These are phyloP conservation scores for Penicillium aurantiogriseum DNA, from an alignment of 2,329 filamentous ascomycete species.

Conservation along the genomic window DNA sequence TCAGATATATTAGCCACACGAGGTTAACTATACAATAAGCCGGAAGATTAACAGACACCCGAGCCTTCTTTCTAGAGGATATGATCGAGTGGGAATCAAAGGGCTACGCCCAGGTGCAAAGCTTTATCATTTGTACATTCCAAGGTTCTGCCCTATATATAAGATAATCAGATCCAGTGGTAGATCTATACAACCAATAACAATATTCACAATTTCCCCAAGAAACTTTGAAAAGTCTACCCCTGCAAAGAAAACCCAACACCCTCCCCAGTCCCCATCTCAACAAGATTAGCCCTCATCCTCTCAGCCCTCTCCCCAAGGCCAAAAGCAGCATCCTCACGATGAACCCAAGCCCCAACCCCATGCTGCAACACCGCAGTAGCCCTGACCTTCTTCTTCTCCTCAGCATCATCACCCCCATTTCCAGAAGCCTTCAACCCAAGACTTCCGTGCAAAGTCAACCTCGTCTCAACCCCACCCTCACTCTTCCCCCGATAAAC, in stretches of 20 bases:
- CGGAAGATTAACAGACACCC: not conserved
- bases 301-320: conserved; percentile 41
- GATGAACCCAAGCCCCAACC: conserved; percentile 45
- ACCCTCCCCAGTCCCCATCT: conserved; percentile 47
- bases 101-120: not conserved
- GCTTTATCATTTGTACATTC: not conserved
- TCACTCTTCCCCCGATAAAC: conserved; percentile 42
- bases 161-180: not conserved
- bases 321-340: conserved; percentile 42
- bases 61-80: not conserved
- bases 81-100: not conserved
- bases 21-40: too few relatives aligned
- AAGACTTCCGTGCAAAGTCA: conserved; percentile 47
- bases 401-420: conserved; percentile 16
- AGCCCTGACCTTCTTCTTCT: conserved; percentile 40
- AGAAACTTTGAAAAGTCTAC: conserved; percentile 12
- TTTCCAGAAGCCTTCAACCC: conserved; percentile 35
- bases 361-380: conserved; percentile 49
- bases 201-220: not conserved
- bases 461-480: conserved; percentile 36
- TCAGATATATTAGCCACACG: not conserved
- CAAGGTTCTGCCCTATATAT: not conserved
- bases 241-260: conserved; percentile 47
- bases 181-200: not conserved
- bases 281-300: conserved; percentile 46